Base-by-base conservation (phyloP, 805 yeast species). In the Zygosaccharomyces gambellarensis region DNA sequence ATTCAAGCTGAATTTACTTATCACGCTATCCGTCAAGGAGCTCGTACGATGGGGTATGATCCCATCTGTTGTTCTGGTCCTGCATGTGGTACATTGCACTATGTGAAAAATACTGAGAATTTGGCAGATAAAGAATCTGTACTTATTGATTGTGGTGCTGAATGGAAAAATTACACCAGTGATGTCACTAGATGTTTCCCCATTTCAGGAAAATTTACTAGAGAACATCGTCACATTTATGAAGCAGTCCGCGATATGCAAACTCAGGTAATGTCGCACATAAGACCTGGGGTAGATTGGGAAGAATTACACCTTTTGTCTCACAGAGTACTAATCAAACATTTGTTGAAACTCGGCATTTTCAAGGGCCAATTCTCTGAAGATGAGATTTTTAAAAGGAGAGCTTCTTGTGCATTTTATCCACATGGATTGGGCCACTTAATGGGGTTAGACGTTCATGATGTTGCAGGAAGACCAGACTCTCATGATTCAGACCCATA, bases 141-240 rank as follows among this genome's bases (percentile, higher is more conserved):
- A 10, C 76, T 92, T 53, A 83, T 92, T 47, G 99, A 92, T 71
- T 97, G 98, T 7, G 99, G 99, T 48, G 96, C 97, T 2, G 98
- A 92, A 69, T 92, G 97, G 97, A 79, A 80, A 55, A 82, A 88
- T 65, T 92, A 92, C 68, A 90, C 97, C 2, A 76, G 89, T 39
- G 99, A 92, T 65, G 97, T 94, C 39, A 94, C 99, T 12, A 79
- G 99, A 64, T 87, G 95, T 64, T 92, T 90, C 79, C 99, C 99
- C 27, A 81, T 89, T 48, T 78, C 75, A 53, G 99, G 99, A 5
- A 82, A 83, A 47, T 92, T 96, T 90, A 80, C 90, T 7, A 79
- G 78, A 54, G 98, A 94, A 63, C 95, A 92, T 60, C 76, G 87
- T 56, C 87, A 79, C 49, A 83, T 92, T 42, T 92, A 94, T 64